Evolutionary conservation across 2,329 filamentous ascomycete species (phyloP).

Genomic region (Fusarium abutilonis): DNA sequence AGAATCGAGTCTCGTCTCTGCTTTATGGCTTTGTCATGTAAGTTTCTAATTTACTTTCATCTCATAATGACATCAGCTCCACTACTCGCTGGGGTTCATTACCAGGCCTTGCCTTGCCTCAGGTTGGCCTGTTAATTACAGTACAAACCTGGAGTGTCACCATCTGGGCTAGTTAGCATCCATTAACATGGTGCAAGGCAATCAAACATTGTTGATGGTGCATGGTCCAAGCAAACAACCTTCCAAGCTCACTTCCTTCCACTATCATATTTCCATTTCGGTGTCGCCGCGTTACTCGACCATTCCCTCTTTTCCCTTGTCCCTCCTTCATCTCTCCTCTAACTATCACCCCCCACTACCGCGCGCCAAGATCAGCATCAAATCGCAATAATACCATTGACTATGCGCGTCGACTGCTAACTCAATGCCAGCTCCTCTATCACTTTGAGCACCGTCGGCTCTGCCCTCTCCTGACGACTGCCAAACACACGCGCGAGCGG

Average conservation of each 20-base stretch:
- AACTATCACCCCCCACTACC: conserved; percentile 5
- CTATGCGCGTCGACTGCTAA: conserved; percentile 40
- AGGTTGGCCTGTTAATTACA: conserved; percentile 35
- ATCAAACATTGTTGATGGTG: conserved; percentile 37
- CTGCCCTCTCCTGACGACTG: conserved; percentile 39
- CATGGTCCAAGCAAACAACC: conserved; percentile 36
- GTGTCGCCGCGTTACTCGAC: conserved; percentile 20
- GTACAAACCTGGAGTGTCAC: conserved; percentile 2
- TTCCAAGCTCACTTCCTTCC: conserved; percentile 11
- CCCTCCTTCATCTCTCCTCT: not conserved
- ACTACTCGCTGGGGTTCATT: conserved; percentile 4
- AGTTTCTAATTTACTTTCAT: conserved; percentile 16
- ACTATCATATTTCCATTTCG: conserved; percentile 22
- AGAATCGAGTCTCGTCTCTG: not conserved
- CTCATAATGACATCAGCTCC: conserved; percentile 33
- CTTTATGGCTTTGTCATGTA: conserved; percentile 39
- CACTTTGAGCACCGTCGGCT: conserved; percentile 44
- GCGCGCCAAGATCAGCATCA: conserved; percentile 14
- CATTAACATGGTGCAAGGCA: conserved; percentile 36
- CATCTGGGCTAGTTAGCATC: conserved; percentile 28
- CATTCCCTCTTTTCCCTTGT: conserved; percentile 4
- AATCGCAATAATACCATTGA: conserved; percentile 6
- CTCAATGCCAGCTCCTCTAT: conserved; percentile 43
- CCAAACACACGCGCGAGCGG: conserved; percentile 36
- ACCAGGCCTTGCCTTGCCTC: conserved; percentile 27